Conservation (phyloP, 192 early-diverging fungal genomes). For the Chytriomyces sp. region DNA sequence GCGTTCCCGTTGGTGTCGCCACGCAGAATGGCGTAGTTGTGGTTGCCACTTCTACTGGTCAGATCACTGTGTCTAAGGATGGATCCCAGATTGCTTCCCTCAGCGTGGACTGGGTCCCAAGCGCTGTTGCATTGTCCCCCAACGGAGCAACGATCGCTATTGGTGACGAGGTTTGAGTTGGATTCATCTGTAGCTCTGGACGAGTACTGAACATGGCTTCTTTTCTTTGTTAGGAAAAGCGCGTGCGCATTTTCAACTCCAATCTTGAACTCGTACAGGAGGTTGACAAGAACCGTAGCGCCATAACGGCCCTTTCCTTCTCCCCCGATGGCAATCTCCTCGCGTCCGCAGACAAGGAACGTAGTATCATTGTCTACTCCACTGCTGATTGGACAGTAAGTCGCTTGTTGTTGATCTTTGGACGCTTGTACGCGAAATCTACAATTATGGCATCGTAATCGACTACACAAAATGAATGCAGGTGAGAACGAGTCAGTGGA, state of each 20-base stretch:
- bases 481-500: constrained; percentile 73
- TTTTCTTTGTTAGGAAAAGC: neutral
- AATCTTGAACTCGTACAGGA: neutral
- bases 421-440: no score
- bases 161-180: constrained; percentile 61
- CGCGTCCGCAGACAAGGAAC: constrained; percentile 78
- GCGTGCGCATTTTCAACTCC: constrained; percentile 12
- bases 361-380: constrained; percentile 79
- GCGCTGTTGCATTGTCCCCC: constrained; percentile 57
- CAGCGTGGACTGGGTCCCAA: constrained; percentile 51
- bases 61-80: constrained; percentile 55
- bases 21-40: constrained; percentile 50
- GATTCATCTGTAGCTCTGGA: neutral
- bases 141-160: constrained; percentile 58
- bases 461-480: constrained; percentile 25
- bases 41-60: constrained; percentile 54
- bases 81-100: constrained; percentile 24
- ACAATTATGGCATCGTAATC: no score
- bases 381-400: constrained; percentile 50
- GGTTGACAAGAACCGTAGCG: constrained; percentile 50
- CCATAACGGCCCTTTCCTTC: constrained; percentile 79
- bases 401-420: neutral
- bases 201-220: neutral
- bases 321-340: constrained; percentile 73
- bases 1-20: constrained; percentile 60